A percentile compares a stretch with the other conserved stretches of the same genome.
These are phyloP conservation scores for slime mould (Dictyostelium discoideum) DNA, from an alignment of 78 protist genomes.

Conservation along the genomic window dicty_2.7 NC_007090.3:1529501-1530000, in stretches of 20 bases:
- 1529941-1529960: conserved; percentile 30
- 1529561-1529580: conserved; percentile 75
- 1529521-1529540: conserved; percentile 24
- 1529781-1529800: conserved; percentile 75
- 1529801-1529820: conserved; percentile 63
- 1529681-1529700: conserved; percentile 3
- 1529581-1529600: conserved; percentile 70
- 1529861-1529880: neutral
- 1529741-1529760: conserved; percentile 6
- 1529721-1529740: conserved; percentile 10
- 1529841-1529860: conserved; percentile 36
- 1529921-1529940: conserved; percentile 16
- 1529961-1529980: conserved; percentile 58
- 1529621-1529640: conserved; percentile 39
- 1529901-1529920: neutral
- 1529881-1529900: neutral
- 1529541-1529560: conserved; percentile 39
- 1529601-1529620: conserved; percentile 73
- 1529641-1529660: conserved; percentile 55
- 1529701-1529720: conserved; percentile 46
- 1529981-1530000: conserved; percentile 38
- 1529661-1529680: conserved; percentile 30
- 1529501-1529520: conserved; percentile 56
- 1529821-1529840: conserved; percentile 1
- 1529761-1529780: conserved; percentile 30